These are phyloP conservation scores for Eucalyptus leucophloia DNA, from an alignment of 345 rosid genomes.

Conservation along the genomic window DNA sequence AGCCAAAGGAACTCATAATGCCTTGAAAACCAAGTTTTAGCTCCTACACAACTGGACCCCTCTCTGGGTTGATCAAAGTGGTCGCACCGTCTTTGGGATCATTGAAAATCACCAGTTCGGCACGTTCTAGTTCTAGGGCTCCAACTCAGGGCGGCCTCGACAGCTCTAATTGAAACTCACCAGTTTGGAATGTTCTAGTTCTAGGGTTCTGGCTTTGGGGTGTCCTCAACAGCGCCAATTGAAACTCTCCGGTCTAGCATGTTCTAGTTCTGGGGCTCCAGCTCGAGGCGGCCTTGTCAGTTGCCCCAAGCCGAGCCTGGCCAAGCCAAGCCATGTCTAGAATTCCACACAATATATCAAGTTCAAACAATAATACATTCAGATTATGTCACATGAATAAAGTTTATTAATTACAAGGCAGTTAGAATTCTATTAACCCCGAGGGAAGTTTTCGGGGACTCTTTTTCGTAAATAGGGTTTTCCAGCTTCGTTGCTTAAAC, in stretches of 20 bases:
- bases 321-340: not conserved
- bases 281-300: not conserved
- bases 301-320: not conserved
- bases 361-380: not conserved
- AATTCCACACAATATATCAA: not conserved
- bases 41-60: not conserved
- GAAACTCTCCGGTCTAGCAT: not conserved
- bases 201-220: accelerated
- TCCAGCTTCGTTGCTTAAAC: not conserved
- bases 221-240: not conserved
- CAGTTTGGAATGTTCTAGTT: not conserved
- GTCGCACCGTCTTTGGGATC: not conserved
- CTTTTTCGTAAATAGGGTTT: not conserved
- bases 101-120: not conserved
- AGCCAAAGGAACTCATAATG: not conserved
- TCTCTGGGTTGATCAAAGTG: not conserved
- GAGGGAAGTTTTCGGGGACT: not conserved
- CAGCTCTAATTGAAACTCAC: not conserved
- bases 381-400: not conserved
- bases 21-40: conserved; percentile 4
- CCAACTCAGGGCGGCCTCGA: not conserved
- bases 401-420: not conserved
- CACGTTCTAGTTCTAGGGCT: not conserved
- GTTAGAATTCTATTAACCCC: not conserved
- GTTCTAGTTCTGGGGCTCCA: not conserved